These are phyloP conservation scores for Erysiphe pulchra DNA, from an alignment of 2,329 filamentous ascomycete species.

Conservation along the genomic window DNA sequence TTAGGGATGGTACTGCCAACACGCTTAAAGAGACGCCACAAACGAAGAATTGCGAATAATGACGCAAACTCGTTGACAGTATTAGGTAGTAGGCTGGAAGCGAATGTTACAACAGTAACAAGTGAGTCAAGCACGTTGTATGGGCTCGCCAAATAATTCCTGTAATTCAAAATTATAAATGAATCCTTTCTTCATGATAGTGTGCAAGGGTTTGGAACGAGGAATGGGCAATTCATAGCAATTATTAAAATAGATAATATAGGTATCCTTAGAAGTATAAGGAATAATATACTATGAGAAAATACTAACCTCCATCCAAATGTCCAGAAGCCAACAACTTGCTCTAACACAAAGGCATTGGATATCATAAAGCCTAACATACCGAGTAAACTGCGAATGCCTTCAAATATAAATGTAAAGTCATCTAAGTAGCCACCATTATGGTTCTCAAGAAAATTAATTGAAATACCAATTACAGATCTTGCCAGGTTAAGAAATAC, in stretches of 20 bases:
- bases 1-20: constrained; percentile 16
- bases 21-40: constrained; percentile 47
- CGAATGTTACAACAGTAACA: constrained; percentile 34
- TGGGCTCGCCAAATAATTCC: background rate
- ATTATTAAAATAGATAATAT: too few relatives aligned
- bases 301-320: constrained; percentile 27
- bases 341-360: constrained; percentile 36
- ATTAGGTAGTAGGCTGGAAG: constrained; percentile 32
- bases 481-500: constrained; percentile 23
- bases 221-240: background rate
- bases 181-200: background rate
- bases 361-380: constrained; percentile 31
- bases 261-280: too few relatives aligned
- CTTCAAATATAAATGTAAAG: constrained; percentile 1
- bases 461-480: constrained; percentile 25
- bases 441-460: constrained; percentile 19
- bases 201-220: background rate
- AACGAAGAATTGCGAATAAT: constrained; percentile 36
- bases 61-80: constrained; percentile 36
- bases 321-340: constrained; percentile 30
- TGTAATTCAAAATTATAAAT: background rate
- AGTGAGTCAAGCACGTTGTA: constrained; percentile 5
- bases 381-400: constrained; percentile 20
- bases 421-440: background rate
- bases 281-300: background rate